Percentiles rank a stretch among this genome's conserved stretches.
phyloP scores from a whole-genome alignment of 495 filamentous ascomycete species.

The Neurospora sp. region DNA sequence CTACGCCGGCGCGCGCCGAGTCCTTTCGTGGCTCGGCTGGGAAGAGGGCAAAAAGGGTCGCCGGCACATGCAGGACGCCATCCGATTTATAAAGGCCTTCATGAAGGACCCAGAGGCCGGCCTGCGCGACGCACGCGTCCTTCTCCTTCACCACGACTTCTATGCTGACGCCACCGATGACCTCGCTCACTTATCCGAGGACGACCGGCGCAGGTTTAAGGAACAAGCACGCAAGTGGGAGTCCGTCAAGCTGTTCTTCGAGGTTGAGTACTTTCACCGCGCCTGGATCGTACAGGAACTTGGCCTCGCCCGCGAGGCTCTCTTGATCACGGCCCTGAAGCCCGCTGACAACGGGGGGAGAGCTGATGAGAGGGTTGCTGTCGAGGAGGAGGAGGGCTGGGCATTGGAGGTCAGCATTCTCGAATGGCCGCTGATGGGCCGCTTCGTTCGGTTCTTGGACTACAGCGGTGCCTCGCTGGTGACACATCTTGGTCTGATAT shows the following conservation, averaged over 20 bases:
- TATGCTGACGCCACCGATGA: neutral
- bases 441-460: constrained; percentile 7
- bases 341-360: neutral
- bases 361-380: neutral
- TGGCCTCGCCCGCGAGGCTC: constrained; percentile 8
- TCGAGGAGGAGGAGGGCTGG: neutral
- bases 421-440: constrained; percentile 9
- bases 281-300: constrained; percentile 20
- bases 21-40: constrained; percentile 20
- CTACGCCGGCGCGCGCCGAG: constrained; percentile 14
- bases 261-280: constrained; percentile 12
- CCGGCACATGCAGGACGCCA: constrained; percentile 1
- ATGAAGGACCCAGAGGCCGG: constrained; percentile 8
- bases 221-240: constrained; percentile 8
- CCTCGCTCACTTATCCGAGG: constrained; percentile 1
- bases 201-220: constrained; percentile 4
- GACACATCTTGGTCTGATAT: constrained; percentile 7
- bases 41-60: constrained; percentile 8
- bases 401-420: constrained; percentile 3
- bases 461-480: constrained; percentile 9
- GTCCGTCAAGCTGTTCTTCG: constrained; percentile 9
- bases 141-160: constrained; percentile 6
- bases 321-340: constrained; percentile 7
- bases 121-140: constrained; percentile 5
- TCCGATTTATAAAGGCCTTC: constrained; percentile 10